Conservation (phyloP, 371 early-diverging fungal species). For the Coemansia sp. region DNA sequence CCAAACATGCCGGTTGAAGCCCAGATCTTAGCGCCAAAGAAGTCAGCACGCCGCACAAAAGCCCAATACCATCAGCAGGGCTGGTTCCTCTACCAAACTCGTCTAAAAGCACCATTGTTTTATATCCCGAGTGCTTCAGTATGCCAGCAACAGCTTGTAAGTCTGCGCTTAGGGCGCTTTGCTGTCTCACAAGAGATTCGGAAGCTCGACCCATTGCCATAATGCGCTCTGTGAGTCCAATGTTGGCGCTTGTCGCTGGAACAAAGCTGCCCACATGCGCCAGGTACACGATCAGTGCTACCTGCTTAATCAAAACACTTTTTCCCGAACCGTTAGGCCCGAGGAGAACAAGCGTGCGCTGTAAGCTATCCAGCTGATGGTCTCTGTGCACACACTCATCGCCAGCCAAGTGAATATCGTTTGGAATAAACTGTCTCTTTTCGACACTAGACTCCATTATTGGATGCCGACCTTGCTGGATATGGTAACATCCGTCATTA, state of each 20-base stretch:
- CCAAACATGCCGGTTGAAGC: conserved; percentile 21
- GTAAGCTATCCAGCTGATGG: not conserved
- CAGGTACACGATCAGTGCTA: conserved; percentile 39
- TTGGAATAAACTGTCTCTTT: conserved; percentile 20
- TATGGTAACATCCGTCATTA: conserved; percentile 15
- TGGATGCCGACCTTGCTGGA: conserved; percentile 33
- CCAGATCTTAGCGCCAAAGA: not conserved
- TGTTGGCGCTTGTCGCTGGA: conserved; percentile 20
- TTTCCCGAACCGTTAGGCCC: conserved; percentile 48
- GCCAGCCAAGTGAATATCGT: conserved; percentile 21
- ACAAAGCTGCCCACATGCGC: conserved; percentile 48
- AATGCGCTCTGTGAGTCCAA: conserved; percentile 37
- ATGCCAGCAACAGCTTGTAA: conserved; percentile 13
- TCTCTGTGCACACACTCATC: conserved; percentile 2
- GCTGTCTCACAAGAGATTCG: conserved; percentile 29
- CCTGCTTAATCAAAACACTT: conserved; percentile 29
- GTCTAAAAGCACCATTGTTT: conserved; percentile 32
- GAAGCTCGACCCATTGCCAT: conserved; percentile 30
- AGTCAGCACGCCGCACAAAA: conserved; percentile 30
- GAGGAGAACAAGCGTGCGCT: conserved; percentile 12
- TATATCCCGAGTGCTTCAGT: conserved; percentile 18
- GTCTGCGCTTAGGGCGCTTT: conserved; percentile 15
- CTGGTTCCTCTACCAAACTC: conserved; percentile 50
- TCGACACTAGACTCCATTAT: conserved; percentile 10
- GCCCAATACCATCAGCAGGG: conserved; percentile 25